phyloP scores from a whole-genome alignment of 129 eudicot species.

The Heracleum sosnowskyi region DNA sequence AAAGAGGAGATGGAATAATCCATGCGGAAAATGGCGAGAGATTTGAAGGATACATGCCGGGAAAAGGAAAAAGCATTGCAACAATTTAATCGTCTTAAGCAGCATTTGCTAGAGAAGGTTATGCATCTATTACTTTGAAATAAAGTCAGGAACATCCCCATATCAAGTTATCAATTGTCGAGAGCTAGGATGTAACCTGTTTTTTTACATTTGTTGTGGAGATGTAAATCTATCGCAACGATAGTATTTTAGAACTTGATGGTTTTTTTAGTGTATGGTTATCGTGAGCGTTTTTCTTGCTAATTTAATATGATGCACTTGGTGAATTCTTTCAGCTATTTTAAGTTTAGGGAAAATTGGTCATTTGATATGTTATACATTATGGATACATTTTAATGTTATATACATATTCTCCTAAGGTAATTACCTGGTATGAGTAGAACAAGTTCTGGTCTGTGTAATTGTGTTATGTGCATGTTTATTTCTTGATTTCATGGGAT shows the following conservation, averaged over 20 bases:
- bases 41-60: conserved; percentile 49
- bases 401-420: too few species aligned
- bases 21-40: conserved; percentile 59
- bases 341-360: neutral
- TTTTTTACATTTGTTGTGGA: neutral
- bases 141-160: neutral
- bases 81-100: conserved; percentile 81
- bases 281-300: neutral
- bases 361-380: neutral
- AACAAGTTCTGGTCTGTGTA: too few species aligned
- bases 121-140: neutral
- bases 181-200: neutral
- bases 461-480: neutral
- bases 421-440: too few species aligned
- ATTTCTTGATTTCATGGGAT: neutral
- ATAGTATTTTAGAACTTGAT: neutral
- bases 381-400: neutral
- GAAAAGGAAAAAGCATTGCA: conserved; percentile 80
- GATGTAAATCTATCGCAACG: neutral
- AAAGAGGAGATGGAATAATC: conserved; percentile 67
- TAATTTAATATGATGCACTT: too few species aligned
- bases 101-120: conserved; percentile 95
- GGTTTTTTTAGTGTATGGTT: neutral
- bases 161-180: conserved; percentile 3
- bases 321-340: neutral